Evolutionary conservation across 805 yeast genomes (phyloP), one percentile per base, ranked within the genome.

Genomic region (Kluyveromyces nonfermentans): DNA sequence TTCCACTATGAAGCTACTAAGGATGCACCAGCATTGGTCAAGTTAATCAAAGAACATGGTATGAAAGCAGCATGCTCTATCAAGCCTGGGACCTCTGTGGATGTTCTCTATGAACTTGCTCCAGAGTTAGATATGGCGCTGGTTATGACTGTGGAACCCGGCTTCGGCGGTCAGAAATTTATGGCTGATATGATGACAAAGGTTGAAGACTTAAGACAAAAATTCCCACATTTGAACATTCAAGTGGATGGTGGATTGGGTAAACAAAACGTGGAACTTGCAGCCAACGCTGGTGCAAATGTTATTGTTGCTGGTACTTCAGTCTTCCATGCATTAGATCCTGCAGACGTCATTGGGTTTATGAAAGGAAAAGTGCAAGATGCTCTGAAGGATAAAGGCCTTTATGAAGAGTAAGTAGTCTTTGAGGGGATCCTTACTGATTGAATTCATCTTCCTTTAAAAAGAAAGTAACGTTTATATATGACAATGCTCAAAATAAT

Each of bases 91-190:
- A 93, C 98, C 1, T 78, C 89, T 0, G 93, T 85, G 18, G 93
- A 83, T 46, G 95, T 77, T 2, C 73, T 89, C 35, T 80, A 71
- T 55, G 89, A 85, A 22, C 67, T 85, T 47, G 90, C 82, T 20
- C 82, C 81, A 39, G 69, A 76, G 45, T 71, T 90, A 53, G 97
- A 93, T 63, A 86, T 90, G 96, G 89, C 86, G n/a, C 72, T 93
- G 46, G 82, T 93, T 35, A 93, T 90, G 97, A 93, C 98, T 2
- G 97, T 93, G 31, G 98, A 93, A 68, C 98, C 98, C 12, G 98
- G 98, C 0, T 90, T 93, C 62, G 98, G 98, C 18, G 98, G 98
- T 37, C 98, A 93, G 68, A 84, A 83, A 64, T 93, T 93, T 71
- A 88, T 86, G 96, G 69, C 78, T 16, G 85, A 79, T 46, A 89